Evolutionary conservation across 1,284 basidiomycete genomes (phyloP).

Genomic region (Afroboletus lepidellus): DNA sequence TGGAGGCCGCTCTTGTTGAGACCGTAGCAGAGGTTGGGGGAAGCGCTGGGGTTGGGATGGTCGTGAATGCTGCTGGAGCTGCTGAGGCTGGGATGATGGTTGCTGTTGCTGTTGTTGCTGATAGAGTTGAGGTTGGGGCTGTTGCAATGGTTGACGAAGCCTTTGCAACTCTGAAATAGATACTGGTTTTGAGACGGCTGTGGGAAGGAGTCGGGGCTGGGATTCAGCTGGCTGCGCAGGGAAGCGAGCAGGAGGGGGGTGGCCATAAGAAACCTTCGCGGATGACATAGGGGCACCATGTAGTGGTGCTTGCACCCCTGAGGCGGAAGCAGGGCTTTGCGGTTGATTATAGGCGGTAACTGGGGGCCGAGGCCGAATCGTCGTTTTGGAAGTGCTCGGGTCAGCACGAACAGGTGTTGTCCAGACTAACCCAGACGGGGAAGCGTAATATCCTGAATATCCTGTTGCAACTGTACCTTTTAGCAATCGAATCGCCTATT

Average conservation of each 20-base stretch:
- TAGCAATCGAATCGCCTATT: neutral
- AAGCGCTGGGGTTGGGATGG: neutral
- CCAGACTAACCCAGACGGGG: conserved; percentile 1
- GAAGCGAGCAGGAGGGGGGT: neutral
- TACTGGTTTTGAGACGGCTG: neutral
- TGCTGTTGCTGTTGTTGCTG: neutral
- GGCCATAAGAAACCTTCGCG: neutral
- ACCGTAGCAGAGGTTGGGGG: neutral
- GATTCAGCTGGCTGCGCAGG: neutral
- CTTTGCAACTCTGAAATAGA: neutral
- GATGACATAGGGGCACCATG: conserved; percentile 2
- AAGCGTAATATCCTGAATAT: conserved; percentile 6
- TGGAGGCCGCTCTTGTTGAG: conserved; percentile 2
- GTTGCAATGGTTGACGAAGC: conserved; percentile 2
- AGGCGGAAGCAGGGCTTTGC: conserved; percentile 1
- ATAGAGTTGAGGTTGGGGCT: neutral
- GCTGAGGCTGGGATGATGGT: neutral
- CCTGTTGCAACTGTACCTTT: conserved; percentile 1
- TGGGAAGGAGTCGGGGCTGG: neutral
- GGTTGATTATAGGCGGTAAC: conserved; percentile 3
- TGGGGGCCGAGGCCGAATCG: neutral
- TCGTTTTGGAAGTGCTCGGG: neutral
- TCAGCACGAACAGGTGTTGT: neutral
- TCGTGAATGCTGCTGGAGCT: conserved; percentile 4
- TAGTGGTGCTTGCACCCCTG: conserved; percentile 10